A percentile compares a stretch with the other conserved stretches of the same genome.
phyloP scores from a whole-genome alignment of 495 filamentous ascomycete species.

The Hyaloscypha variabilis region DNA sequence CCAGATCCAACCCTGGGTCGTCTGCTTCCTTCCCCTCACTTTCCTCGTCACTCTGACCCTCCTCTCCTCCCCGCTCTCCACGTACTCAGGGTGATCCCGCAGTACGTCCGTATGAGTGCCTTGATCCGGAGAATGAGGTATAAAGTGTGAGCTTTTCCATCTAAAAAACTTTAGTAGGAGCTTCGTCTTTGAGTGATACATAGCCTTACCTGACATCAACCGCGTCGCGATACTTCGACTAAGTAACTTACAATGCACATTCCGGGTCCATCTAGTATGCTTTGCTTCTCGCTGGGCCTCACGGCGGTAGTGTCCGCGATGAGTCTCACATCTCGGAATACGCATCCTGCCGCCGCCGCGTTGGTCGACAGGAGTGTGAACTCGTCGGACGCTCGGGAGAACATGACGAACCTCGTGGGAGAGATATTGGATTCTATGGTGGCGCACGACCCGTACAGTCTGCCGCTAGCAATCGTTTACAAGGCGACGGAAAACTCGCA shows the following conservation, averaged over 20 bases:
- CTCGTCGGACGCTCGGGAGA: no score
- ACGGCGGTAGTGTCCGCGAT: background rate
- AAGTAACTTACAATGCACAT: background rate
- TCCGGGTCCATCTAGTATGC: background rate
- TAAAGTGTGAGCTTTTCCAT: background rate
- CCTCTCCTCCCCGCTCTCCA: no score
- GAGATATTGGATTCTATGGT: constrained; percentile 33
- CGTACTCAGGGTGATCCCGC: no score
- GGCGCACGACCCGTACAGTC: constrained; percentile 26
- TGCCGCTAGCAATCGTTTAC: constrained; percentile 32
- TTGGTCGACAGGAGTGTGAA: background rate
- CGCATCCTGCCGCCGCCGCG: background rate
- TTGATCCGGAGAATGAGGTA: background rate
- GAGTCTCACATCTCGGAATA: background rate
- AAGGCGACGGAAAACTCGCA: constrained; percentile 39
- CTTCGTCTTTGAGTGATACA: background rate
- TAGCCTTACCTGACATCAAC: background rate
- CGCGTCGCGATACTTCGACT: background rate
- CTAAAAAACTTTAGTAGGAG: background rate
- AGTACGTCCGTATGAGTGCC: no score
- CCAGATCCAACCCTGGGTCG: no score
- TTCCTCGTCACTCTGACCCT: no score
- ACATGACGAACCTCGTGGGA: constrained; percentile 31
- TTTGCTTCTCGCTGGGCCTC: background rate
- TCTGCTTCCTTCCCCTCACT: no score